These are phyloP conservation scores for Polygonum maritimum DNA, from an alignment of 148 eudicot species.

Conservation along the genomic window DNA sequence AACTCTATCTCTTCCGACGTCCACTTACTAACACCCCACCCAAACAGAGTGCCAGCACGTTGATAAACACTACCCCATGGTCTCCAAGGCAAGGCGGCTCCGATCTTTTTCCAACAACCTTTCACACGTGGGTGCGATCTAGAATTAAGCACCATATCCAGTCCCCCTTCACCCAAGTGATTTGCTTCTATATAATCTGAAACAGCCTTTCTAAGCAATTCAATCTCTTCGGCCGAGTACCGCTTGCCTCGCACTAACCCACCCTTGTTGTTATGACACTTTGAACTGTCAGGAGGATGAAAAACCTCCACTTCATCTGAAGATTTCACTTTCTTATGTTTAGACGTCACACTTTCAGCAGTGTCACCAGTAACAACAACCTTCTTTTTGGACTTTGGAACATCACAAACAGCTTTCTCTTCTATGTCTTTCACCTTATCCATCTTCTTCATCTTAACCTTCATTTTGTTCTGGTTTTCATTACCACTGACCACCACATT, in stretches of 20 bases:
- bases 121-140: slow-evolving; percentile 10
- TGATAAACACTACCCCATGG: slow-evolving; percentile 11
- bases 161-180: slow-evolving; percentile 27
- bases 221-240: slow-evolving; percentile 34
- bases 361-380: not conserved
- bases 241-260: slow-evolving; percentile 28
- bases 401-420: not conserved
- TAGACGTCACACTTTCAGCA: not conserved
- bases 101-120: slow-evolving; percentile 29
- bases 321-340: not conserved
- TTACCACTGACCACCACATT: not conserved
- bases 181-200: slow-evolving; percentile 22
- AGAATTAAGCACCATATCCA: slow-evolving; percentile 28
- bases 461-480: not conserved
- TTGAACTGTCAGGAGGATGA: not conserved
- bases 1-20: slow-evolving; percentile 27
- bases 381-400: not conserved
- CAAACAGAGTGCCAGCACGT: slow-evolving; percentile 29
- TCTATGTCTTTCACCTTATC: not conserved
- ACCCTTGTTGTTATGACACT: slow-evolving; percentile 6
- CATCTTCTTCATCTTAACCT: not conserved
- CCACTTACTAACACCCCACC: slow-evolving; percentile 26
- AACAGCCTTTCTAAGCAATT: slow-evolving; percentile 27
- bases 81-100: slow-evolving; percentile 23
- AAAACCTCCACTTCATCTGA: not conserved